Evolutionary conservation across 805 yeast genomes (phyloP).

Genomic region (Blastobotrys chiropterorum): DNA sequence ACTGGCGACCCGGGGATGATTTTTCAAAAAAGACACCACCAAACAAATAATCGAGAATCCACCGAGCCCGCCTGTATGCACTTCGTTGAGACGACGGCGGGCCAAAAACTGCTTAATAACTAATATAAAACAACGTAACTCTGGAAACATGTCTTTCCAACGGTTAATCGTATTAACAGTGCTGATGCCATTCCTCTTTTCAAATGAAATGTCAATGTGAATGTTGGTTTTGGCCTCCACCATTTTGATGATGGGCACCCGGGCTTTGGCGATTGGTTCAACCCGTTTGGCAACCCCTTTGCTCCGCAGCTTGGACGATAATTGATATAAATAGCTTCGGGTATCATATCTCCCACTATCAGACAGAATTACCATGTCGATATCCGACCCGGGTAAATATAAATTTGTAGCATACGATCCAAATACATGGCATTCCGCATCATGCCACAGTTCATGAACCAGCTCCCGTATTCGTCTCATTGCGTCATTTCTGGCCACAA

Average conservation of each 20-base stretch:
- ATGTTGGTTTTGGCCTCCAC: constrained; percentile 65
- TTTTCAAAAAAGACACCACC: constrained; percentile 65
- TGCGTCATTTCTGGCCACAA: constrained; percentile 56
- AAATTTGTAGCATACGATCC: constrained; percentile 94
- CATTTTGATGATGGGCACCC: constrained; percentile 91
- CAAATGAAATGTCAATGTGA: constrained; percentile 87
- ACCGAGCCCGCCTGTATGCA: constrained; percentile 90
- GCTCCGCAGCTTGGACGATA: constrained; percentile 63
- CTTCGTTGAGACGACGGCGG: constrained; percentile 73
- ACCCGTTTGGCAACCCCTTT: constrained; percentile 60
- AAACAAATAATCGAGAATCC: constrained; percentile 90
- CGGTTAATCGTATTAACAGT: constrained; percentile 72
- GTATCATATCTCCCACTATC: constrained; percentile 49
- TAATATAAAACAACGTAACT: constrained; percentile 73
- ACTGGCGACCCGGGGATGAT: constrained; percentile 74
- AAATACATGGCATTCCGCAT: constrained; percentile 74
- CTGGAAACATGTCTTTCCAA: constrained; percentile 73
- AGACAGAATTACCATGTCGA: constrained; percentile 84
- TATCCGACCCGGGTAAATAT: constrained; percentile 91
- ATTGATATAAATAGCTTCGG: constrained; percentile 57
- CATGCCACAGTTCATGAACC: constrained; percentile 61
- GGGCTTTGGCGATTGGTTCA: constrained; percentile 82
- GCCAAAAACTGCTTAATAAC: constrained; percentile 80
- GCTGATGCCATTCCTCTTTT: constrained; percentile 70
- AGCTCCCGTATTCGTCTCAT: constrained; percentile 53